Evolutionary conservation across 306 rosid species (phyloP).

Genomic region (Trichosanthes cucumerina): DNA sequence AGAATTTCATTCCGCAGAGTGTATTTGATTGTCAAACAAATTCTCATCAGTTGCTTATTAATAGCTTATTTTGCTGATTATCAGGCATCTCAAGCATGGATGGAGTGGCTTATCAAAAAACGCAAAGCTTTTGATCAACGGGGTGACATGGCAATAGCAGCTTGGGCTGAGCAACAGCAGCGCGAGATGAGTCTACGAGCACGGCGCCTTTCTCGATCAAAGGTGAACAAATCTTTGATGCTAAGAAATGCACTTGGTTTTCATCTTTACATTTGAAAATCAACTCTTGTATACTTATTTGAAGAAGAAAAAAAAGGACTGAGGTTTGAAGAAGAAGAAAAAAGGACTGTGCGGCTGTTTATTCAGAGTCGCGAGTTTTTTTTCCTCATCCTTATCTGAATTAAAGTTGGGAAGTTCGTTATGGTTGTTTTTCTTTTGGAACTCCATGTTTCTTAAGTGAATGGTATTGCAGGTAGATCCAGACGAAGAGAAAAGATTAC

Average conservation of each 20-base stretch:
- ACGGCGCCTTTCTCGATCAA: conserved; percentile 83
- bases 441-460: conserved; percentile 6
- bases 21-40: background rate
- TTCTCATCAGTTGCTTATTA: background rate
- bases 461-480: conserved; percentile 62
- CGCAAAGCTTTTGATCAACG: conserved; percentile 91
- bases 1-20: background rate
- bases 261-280: background rate
- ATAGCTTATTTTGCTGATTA: conserved; percentile 14
- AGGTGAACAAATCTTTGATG: conserved; percentile 32
- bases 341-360: background rate
- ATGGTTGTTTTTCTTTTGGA: conserved; percentile 14
- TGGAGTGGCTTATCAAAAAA: conserved; percentile 92
- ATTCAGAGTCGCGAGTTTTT: background rate
- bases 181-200: conserved; percentile 68
- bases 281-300: background rate
- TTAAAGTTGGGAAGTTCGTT: background rate
- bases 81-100: conserved; percentile 98
- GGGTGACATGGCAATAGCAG: conserved; percentile 92
- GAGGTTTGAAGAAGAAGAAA: no score
- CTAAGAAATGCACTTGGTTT: background rate
- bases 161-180: conserved; percentile 99
- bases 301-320: background rate
- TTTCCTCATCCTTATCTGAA: background rate
- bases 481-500: conserved; percentile 62